Evolutionary conservation across 192 early-diverging fungal genomes (phyloP), one percentile per base, ranked within the genome.

Genomic region (Oehlia diaphana): DNA sequence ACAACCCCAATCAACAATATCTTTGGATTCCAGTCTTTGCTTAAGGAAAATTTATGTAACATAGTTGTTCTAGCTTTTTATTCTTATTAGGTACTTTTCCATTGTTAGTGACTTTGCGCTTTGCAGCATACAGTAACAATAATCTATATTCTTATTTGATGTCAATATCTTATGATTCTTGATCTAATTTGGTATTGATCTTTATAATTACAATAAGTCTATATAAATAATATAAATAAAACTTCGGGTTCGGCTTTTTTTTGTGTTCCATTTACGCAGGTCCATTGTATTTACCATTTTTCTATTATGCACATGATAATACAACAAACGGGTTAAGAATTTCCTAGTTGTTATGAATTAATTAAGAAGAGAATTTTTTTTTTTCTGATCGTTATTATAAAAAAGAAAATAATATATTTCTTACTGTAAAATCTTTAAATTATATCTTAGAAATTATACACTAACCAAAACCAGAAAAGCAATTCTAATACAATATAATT

Each of bases 81-180:
- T 65, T 65, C 28, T 31, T 65, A n/a, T 70, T 21, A 37, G 35
- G 31, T n/a, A 70, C 19, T 70, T 21, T n/a, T 42, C 68, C 39
- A 70, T 70, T 70, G 68, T 70, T 70, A 21, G 67, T 16, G 19
- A 69, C 33, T 19, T 14, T 69, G 28, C 19, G 21, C 35, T 70
- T 39, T 70, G 68, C 68, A 44, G 31, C 37, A 39, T n/a, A 39
- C 68, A 66, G 31, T 16, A 35, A 66, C 68, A 70, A 70, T 70
- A 70, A 35, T n/a, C 19, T 37, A 39, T 33, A 37, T 70, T 42
- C 35, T 42, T 70, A 37, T 70, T 42, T 70, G 10, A 66, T 66
- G 65, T 66, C 31, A 66, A 28, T 33, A 42, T 70, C 68, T 70
- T 42, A 70, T 70, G 68, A 44, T 70, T 37, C 9, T 42, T 33